Conservation (phyloP, 2,329 filamentous ascomycete genomes). For the Thielaviopsis ethacetica region DNA sequence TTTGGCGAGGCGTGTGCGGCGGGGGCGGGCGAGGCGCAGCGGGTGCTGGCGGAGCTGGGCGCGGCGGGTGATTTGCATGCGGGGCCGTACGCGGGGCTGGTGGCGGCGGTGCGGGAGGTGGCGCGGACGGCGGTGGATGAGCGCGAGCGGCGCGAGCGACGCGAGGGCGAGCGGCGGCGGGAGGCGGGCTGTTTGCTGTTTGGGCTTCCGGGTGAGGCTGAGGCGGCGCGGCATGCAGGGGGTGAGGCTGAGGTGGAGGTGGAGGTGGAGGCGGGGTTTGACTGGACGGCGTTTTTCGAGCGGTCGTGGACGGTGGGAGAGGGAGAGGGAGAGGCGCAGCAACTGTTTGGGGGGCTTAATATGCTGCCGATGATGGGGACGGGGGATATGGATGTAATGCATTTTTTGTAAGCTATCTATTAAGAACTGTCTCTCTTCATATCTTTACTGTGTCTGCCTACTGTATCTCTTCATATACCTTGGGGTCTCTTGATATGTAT, state of each 20-base stretch:
- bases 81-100: not conserved
- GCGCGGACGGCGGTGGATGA: not conserved
- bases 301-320: not conserved
- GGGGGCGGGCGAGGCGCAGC: not conserved
- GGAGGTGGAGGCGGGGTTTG: not conserved
- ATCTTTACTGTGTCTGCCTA: too few relatives aligned
- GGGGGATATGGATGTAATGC: not conserved
- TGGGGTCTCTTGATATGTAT: too few relatives aligned
- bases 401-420: not conserved
- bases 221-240: not conserved
- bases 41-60: not conserved
- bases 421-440: too few relatives aligned
- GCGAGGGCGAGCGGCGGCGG: not conserved
- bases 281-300: not conserved
- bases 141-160: not conserved
- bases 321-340: not conserved
- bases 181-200: not conserved
- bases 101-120: not conserved
- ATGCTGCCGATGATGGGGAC: not conserved
- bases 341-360: not conserved
- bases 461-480: too few relatives aligned
- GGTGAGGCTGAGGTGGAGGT: not conserved
- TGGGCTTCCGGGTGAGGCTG: not conserved
- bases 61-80: not conserved
- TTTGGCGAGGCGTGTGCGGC: not conserved